Evolutionary conservation across 169 alveolate genomes (phyloP), one percentile per base, ranked within the genome.

Genomic region (Cyclospora cayetanensis): DNA sequence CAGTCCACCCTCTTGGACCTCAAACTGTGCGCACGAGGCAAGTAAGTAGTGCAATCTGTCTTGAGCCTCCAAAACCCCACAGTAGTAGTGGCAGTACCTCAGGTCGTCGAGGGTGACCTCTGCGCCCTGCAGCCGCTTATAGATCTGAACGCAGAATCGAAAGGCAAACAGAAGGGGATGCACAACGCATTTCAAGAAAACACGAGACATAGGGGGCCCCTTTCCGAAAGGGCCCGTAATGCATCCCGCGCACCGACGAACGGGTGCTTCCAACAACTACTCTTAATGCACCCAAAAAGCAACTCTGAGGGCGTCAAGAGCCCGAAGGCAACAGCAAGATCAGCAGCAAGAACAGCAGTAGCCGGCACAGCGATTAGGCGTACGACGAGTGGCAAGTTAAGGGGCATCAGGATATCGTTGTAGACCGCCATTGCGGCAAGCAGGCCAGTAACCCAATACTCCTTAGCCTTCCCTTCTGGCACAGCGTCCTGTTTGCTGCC

Each of bases 361-460:
- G 80, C 34, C 52, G 25, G 18, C 18, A 68, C 12, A 35, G 31
- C 0, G 60, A 1, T 70, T 22, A n/a, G n/a, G n/a, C n/a, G n/a
- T n/a, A 77, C 88, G 18, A 77, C 88, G 22, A 77, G 66, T 3
- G 88, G 88, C 37, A 77, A 37, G 25, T 42, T 53, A 31, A 77
- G 72, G 5, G 88, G 88, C 88, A 77, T 77, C 39, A 77, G 27
- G 50, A 77, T 50, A 20, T 77, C 88, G 70, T 77, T 77, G 70
- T 77, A 77, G 50, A 77, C 55, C 50, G 88, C 88, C 72, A 77
- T 50, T 15, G 88, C 42, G 22, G 70, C 70, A 46, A 77, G 88
- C 0, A 43, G 66, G 12, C 88, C 88, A 5, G 55, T 77, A 27
- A 77, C 50, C 88, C 88, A 46, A 46, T 77, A 77, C 35, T 77